Percentiles rank a stretch among this genome's conserved stretches.
Conservation (phyloP, 306 rosid species). For the Cucumis cinereus region DNA sequence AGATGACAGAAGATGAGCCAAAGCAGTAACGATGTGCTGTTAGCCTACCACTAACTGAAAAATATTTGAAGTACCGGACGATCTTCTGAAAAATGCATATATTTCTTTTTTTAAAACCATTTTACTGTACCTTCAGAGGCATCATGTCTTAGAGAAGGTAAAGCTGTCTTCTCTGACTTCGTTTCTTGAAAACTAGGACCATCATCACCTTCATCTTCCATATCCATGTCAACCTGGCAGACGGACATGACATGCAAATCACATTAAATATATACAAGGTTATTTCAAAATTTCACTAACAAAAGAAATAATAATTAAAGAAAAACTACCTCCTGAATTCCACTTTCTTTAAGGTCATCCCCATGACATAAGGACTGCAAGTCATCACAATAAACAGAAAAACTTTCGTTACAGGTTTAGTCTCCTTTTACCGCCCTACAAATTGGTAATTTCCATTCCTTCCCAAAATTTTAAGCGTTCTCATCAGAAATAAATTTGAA, state of each 20-base stretch:
- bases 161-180: constrained; percentile 29
- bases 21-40: not conserved
- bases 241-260: constrained; percentile 9
- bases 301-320: not conserved
- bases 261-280: not conserved
- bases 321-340: constrained; percentile 66
- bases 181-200: constrained; percentile 33
- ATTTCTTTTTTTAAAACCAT: not conserved
- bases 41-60: not conserved
- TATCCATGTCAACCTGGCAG: constrained; percentile 93
- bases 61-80: not conserved
- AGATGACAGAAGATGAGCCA: not conserved
- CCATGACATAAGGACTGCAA: constrained; percentile 76
- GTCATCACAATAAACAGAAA: constrained; percentile 5
- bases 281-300: not conserved
- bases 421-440: not conserved
- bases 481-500: not conserved
- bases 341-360: constrained; percentile 73
- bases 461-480: not conserved
- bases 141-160: constrained; percentile 26
- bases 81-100: constrained; percentile 1
- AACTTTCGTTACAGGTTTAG: not conserved
- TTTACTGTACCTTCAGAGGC: constrained; percentile 29
- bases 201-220: constrained; percentile 64
- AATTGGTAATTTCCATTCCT: not conserved